A percentile compares a stretch with the other conserved stretches of the same genome.
These are phyloP conservation scores for Trichosporon asahii DNA, from an alignment of 1,284 basidiomycete genomes.

Conservation along the genomic window DNA sequence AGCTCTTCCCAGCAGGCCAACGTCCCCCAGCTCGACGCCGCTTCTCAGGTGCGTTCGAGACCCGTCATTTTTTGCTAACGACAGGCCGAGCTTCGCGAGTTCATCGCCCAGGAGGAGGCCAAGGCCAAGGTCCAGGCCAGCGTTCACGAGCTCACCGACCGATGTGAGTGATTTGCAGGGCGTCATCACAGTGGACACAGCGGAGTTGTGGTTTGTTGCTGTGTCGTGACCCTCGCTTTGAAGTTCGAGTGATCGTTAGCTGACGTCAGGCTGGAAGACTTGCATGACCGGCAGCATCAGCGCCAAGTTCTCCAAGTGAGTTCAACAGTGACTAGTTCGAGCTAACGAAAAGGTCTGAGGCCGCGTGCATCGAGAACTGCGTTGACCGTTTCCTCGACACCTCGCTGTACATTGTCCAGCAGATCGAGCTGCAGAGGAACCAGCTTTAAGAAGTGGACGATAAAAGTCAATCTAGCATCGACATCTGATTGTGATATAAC, in stretches of 20 bases:
- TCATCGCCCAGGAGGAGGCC: slow-evolving; percentile 83
- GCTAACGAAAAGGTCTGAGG: slow-evolving; percentile 58
- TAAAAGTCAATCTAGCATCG: slow-evolving; percentile 7
- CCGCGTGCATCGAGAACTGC: slow-evolving; percentile 81
- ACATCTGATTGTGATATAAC: slow-evolving; percentile 8
- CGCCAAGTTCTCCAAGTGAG: slow-evolving; percentile 71
- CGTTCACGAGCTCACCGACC: slow-evolving; percentile 53
- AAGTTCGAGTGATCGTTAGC: neutral
- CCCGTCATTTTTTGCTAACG: neutral
- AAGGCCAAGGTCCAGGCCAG: slow-evolving; percentile 70
- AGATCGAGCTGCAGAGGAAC: slow-evolving; percentile 61
- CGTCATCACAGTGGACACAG: no score
- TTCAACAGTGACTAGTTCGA: neutral
- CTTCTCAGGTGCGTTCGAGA: slow-evolving; percentile 65
- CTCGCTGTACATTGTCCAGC: slow-evolving; percentile 78
- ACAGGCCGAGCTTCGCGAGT: slow-evolving; percentile 78
- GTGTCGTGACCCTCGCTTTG: no score
- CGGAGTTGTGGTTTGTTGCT: no score
- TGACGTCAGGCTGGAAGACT: slow-evolving; percentile 53
- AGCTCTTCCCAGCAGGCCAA: slow-evolving; percentile 12
- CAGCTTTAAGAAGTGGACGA: slow-evolving; percentile 18
- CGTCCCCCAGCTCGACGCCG: slow-evolving; percentile 63
- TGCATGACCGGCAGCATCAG: slow-evolving; percentile 80
- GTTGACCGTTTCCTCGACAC: slow-evolving; percentile 92
- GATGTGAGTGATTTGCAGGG: slow-evolving; percentile 32